Base-by-base conservation (phyloP, 2,329 filamentous ascomycete genomes). In the Fusarium duplospermum region DNA sequence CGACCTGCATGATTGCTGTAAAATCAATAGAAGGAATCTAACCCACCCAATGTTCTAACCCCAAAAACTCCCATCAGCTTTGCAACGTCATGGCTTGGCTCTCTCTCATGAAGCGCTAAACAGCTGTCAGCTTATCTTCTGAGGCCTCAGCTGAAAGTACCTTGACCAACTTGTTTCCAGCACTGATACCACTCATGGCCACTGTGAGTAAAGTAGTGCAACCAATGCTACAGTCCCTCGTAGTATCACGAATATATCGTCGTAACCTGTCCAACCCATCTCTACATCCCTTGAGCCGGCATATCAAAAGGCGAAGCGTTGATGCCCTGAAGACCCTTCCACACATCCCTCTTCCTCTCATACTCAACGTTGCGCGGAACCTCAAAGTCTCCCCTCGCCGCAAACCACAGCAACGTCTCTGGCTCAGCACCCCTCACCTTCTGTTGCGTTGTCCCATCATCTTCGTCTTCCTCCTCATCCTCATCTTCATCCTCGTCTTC, bases 401-500 rank as follows among this genome's bases (percentile, higher is more conserved):
- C 81, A 66, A 87, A 85, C 85, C 85, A 87, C 36, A 88, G 79
- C 62, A 87, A 59, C 64, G 86, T 83, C 76, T 89, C 87, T 18
- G 83, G 85, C 76, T 87, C 84, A 2, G 84, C 81, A 0, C 81
- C 84, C 27, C 77, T 80, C 8, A 78, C 79, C 14, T 72, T 77
- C 56, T 75, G 77, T 40, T 80, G 88, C 18, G 62, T 62, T n/a
- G 63, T 35, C 3, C 50, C 59, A 7, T 72, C 70, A 1, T 77
- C 66, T 6, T 84, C 83, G 0, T 81, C 77, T 4, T 89, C 89
- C 0, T 89, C 89, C 0, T 90, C 90, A 0, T 89, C 87, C 2
- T 91, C 90, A 3, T 89, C 88, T 0, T 87, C 85, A 1, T 85
- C 84, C 1, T 87, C 85, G 24, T 88, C 86, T 58, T 88, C 87